Evolutionary conservation across 345 rosid species (phyloP).

Genomic region (Eucalyptus polybractea): DNA sequence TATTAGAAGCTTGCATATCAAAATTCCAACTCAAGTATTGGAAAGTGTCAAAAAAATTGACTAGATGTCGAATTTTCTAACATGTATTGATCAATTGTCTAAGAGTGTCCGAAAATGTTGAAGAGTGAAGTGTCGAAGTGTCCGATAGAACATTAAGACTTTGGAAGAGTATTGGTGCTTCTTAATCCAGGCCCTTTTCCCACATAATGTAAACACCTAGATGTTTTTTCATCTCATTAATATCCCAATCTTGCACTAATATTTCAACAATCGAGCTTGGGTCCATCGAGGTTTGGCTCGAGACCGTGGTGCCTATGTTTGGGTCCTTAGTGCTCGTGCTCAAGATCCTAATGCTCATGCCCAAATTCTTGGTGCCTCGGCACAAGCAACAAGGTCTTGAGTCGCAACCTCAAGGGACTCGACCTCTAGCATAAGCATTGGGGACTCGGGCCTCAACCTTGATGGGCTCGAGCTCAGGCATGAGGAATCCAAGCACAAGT

Average conservation of each 20-base stretch:
- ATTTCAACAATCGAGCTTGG: background rate
- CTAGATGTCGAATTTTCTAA: accelerated
- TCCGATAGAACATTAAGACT: accelerated
- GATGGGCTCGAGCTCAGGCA: background rate
- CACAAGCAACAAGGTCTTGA: too few species aligned
- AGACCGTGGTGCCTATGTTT: background rate
- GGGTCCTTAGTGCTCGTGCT: background rate
- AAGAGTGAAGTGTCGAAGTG: too few species aligned
- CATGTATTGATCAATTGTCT: accelerated
- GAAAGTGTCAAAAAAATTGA: accelerated
- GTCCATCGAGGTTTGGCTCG: accelerated
- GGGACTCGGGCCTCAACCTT: background rate
- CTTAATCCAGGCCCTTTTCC: accelerated
- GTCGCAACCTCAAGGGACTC: too few species aligned
- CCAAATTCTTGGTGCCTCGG: too few species aligned
- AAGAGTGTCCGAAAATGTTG: accelerated
- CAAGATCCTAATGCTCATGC: too few species aligned
- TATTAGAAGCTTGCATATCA: too few species aligned
- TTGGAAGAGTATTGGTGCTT: too few species aligned
- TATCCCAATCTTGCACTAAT: background rate
- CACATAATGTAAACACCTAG: background rate
- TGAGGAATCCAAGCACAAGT: background rate
- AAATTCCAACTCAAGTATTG: too few species aligned
- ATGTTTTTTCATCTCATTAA: background rate
- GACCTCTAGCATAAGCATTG: too few species aligned